Evolutionary conservation across 495 filamentous ascomycete genomes (phyloP).

Genomic region (Lichenothelia convexa): DNA sequence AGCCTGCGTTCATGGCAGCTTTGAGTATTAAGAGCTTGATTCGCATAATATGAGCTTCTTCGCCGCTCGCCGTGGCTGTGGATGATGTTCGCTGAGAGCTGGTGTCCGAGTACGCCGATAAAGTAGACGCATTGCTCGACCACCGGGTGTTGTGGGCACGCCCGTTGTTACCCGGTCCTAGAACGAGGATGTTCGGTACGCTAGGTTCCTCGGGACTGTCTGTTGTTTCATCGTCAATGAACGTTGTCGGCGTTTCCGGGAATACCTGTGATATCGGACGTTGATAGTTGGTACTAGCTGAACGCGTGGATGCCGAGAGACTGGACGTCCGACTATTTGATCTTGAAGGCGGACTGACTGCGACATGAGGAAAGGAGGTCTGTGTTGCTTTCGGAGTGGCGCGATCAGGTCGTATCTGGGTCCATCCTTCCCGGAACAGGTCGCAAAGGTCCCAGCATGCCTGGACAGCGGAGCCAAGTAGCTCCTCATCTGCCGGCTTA

Average conservation of each 20-base stretch:
- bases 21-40: conserved; percentile 61
- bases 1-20: conserved; percentile 66
- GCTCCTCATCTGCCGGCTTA: conserved; percentile 57
- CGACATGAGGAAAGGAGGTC: conserved; percentile 37
- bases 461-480: conserved; percentile 71
- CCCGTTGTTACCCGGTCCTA: conserved; percentile 37
- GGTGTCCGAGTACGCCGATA: conserved; percentile 51
- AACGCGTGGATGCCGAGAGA: conserved; percentile 14
- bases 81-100: conserved; percentile 38
- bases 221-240: conserved; percentile 74
- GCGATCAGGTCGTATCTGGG: conserved; percentile 67
- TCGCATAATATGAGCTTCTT: conserved; percentile 54
- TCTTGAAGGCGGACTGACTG: conserved; percentile 5
- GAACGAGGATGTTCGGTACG: conserved; percentile 68
- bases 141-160: conserved; percentile 31
- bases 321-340: conserved; percentile 20
- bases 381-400: conserved; percentile 75
- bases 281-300: conserved; percentile 6
- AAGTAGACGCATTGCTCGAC: conserved; percentile 52
- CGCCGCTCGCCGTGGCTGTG: conserved; percentile 54
- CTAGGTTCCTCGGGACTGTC: conserved; percentile 58
- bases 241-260: conserved; percentile 80
- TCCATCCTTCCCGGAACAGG: conserved; percentile 86
- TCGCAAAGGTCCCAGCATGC: conserved; percentile 93
- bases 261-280: too few species aligned